Percentiles rank a stretch among this genome's conserved stretches.
Evolutionary conservation across 2,329 filamentous ascomycete species (phyloP).

Genomic region (Bipolaris sorokiniana): DNA sequence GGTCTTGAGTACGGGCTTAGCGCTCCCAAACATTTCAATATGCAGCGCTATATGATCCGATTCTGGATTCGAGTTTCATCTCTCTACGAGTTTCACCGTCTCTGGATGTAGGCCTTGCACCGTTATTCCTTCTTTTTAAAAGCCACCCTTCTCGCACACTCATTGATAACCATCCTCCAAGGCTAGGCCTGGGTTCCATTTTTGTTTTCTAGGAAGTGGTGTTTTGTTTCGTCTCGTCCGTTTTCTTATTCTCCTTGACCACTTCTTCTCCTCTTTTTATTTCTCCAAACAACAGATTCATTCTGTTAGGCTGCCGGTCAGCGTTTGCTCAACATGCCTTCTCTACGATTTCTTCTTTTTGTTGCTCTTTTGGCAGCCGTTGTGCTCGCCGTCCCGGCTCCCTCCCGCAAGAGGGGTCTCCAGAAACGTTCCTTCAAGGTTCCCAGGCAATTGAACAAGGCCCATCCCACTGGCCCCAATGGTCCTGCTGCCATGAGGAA

Average conservation of each 20-base stretch:
- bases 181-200: conserved; percentile 39
- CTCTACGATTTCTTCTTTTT: conserved; percentile 49
- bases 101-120: conserved; percentile 15
- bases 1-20: conserved; percentile 24
- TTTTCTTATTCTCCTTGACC: conserved; percentile 27
- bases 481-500: conserved; percentile 68
- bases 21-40: conserved; percentile 26
- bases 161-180: conserved; percentile 34
- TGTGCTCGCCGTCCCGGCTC: conserved; percentile 55
- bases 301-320: conserved; percentile 48
- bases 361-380: conserved; percentile 57
- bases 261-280: conserved; percentile 20
- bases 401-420: conserved; percentile 41
- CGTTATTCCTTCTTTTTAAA: conserved; percentile 34
- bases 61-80: conserved; percentile 27
- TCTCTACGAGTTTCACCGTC: conserved; percentile 26
- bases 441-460: conserved; percentile 62
- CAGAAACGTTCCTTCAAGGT: conserved; percentile 68
- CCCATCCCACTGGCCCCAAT: conserved; percentile 58
- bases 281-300: conserved; percentile 25
- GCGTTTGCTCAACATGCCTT: conserved; percentile 47
- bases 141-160: conserved; percentile 33
- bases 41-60: conserved; percentile 21
- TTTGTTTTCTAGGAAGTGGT: conserved; percentile 23
- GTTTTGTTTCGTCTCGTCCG: conserved; percentile 31